These are phyloP conservation scores for Choanephora cucurbitarum DNA, from an alignment of 371 early-diverging fungal genomes.

Conservation along the genomic window DNA sequence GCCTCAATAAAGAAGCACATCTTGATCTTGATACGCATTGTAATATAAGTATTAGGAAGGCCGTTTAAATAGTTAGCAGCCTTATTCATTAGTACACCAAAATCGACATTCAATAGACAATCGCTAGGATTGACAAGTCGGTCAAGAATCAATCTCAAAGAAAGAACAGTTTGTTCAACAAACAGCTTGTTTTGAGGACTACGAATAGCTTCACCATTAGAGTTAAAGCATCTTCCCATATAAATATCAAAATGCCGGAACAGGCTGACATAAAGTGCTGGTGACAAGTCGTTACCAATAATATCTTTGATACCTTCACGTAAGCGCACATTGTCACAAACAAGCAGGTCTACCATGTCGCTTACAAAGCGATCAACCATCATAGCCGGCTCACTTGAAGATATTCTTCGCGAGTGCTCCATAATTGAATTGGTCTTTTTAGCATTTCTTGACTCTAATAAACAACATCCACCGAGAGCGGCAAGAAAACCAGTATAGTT, in stretches of 20 bases:
- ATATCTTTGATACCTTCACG: conserved; percentile 88
- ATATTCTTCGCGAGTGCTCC: conserved; percentile 4
- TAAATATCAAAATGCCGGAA: conserved; percentile 72
- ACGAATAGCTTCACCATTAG: conserved; percentile 68
- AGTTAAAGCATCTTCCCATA: conserved; percentile 71
- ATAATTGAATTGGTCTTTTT: neutral
- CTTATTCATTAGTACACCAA: conserved; percentile 72
- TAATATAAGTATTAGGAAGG: conserved; percentile 57
- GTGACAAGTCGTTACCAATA: conserved; percentile 81
- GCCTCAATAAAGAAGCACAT: conserved; percentile 83
- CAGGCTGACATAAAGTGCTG: conserved; percentile 77
- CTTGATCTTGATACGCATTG: conserved; percentile 80
- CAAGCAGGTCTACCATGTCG: conserved; percentile 81
- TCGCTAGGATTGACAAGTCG: conserved; percentile 70
- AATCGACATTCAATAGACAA: conserved; percentile 78
- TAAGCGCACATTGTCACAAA: conserved; percentile 82
- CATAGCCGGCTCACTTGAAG: conserved; percentile 41
- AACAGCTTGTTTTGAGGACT: conserved; percentile 81
- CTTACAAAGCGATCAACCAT: conserved; percentile 78
- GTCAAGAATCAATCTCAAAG: conserved; percentile 81
- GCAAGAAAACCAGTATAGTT: conserved; percentile 76
- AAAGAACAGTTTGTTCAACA: conserved; percentile 83
- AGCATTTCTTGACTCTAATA: conserved; percentile 14
- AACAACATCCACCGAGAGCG: conserved; percentile 67
- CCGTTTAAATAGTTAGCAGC: conserved; percentile 80